phyloP scores from a whole-genome alignment of 495 filamentous ascomycete genomes.

The Poronia punctata region DNA sequence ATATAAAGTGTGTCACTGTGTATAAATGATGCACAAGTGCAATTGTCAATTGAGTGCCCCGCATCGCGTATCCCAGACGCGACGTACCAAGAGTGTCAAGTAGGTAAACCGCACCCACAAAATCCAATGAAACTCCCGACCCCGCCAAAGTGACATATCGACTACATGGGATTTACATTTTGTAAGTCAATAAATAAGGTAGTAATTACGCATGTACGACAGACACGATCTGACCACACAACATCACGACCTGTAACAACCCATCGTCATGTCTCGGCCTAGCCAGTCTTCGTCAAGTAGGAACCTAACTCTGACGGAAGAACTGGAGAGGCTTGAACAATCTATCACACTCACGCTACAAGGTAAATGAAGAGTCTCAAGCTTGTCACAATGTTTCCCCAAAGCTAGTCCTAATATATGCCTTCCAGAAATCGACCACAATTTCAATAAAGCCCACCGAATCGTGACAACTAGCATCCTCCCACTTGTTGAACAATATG shows the following conservation, averaged over 20 bases:
- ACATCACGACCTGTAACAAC: neutral
- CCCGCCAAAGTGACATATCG: slow-evolving; percentile 6
- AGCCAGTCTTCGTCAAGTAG: slow-evolving; percentile 45
- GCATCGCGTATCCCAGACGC: slow-evolving; percentile 11
- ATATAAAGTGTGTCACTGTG: too few species aligned
- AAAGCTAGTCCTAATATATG: neutral
- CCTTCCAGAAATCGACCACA: slow-evolving; percentile 84
- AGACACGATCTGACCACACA: neutral
- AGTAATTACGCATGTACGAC: neutral
- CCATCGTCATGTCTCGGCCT: slow-evolving; percentile 32
- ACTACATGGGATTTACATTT: too few species aligned
- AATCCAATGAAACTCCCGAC: slow-evolving; percentile 4
- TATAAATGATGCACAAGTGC: too few species aligned
- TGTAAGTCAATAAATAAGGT: too few species aligned
- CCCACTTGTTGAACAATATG: slow-evolving; percentile 93
- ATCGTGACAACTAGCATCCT: slow-evolving; percentile 93
- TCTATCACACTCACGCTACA: slow-evolving; percentile 94
- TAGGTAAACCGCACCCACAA: too few species aligned
- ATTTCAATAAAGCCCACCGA: slow-evolving; percentile 93
- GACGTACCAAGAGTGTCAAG: too few species aligned
- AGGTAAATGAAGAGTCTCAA: slow-evolving; percentile 48
- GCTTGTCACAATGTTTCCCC: neutral
- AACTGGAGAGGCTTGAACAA: slow-evolving; percentile 93
- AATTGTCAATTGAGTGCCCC: slow-evolving; percentile 1
- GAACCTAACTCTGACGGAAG: slow-evolving; percentile 78